Percentiles rank a stretch among this genome's conserved stretches.
phyloP scores from a whole-genome alignment of 2,329 filamentous ascomycete species.

The Fusarium tuaranense region DNA sequence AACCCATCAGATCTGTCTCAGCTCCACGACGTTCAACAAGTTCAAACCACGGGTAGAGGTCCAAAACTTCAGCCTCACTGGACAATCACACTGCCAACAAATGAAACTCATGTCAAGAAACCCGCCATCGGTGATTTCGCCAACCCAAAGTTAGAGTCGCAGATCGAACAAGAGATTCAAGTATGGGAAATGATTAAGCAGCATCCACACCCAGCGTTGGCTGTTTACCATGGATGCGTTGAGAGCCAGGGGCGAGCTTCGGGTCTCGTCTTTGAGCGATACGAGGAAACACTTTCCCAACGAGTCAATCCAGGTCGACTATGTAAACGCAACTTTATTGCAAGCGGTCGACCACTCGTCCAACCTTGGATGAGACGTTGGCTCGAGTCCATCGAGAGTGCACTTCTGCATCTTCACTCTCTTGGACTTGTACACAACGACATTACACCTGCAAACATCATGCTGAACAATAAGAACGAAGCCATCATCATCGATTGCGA shows the following conservation, averaged over 20 bases:
- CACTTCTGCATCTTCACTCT: slow-evolving; percentile 5
- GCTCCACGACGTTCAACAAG: background rate
- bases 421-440: slow-evolving; percentile 2
- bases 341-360: background rate
- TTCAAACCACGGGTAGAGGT: background rate
- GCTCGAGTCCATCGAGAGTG: background rate
- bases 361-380: background rate
- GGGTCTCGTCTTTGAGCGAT: background rate
- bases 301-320: background rate
- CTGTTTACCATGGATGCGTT: background rate
- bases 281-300: background rate
- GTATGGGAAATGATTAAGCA: background rate
- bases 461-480: background rate
- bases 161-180: background rate
- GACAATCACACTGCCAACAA: background rate
- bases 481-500: slow-evolving; percentile 4
- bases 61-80: background rate
- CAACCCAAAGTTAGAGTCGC: background rate
- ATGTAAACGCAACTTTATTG: background rate
- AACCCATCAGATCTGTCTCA: background rate
- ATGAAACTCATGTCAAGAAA: background rate
- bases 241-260: background rate
- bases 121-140: background rate
- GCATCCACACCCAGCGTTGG: background rate
- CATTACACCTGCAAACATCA: slow-evolving; percentile 8